Base-by-base conservation (phyloP, 73 alveolate genomes). In the Blepharisma japonicum region DNA sequence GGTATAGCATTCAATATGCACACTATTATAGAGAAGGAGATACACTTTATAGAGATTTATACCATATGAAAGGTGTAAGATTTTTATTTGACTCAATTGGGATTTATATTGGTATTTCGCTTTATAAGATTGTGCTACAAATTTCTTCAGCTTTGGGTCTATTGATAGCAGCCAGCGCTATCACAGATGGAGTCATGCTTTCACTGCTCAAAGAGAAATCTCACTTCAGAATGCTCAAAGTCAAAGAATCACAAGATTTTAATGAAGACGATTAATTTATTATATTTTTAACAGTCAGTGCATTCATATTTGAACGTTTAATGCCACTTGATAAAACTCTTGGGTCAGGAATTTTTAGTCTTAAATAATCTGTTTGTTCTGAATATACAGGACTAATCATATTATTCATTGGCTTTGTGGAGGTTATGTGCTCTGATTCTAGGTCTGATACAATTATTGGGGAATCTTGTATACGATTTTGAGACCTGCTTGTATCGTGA, bases 21-120 rank as follows among this genome's bases (percentile, higher is more conserved):
- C 47, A 61, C 47, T 61, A 61, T 5, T 61, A 61, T 5, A n/a
- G 74, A 20, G 18, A 25, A 61, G 38, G 49, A 0, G 74, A 25
- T 14, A 14, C 11, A 5, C 74, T 61, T 2, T 61, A 61, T 61
- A 61, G 74, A 61, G 74, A 61, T 61, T 39, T 61, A 14, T 61
- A 61, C 46, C 74, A 61, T 61, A 18, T 61, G 38, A 61, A 61
- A 61, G 74, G 74, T 61, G 74, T 61, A 20, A n/a, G 74, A 2
- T 14, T 61, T 25, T 4, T 61, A 9, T 61, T 61, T 5, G 38
- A 14, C 18, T 8, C 47, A 14, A 0, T 18, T 1, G 74, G 74
- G 23, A 5, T 61, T 61, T 61, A 61, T 61, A 61, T 61, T 25
- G 14, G 47, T 0, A 8, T 39, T 20, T 61, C 74, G 11, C 46